Conservation (phyloP, 1,284 basidiomycete species). For the Butyriboletus appendiculatus region DNA sequence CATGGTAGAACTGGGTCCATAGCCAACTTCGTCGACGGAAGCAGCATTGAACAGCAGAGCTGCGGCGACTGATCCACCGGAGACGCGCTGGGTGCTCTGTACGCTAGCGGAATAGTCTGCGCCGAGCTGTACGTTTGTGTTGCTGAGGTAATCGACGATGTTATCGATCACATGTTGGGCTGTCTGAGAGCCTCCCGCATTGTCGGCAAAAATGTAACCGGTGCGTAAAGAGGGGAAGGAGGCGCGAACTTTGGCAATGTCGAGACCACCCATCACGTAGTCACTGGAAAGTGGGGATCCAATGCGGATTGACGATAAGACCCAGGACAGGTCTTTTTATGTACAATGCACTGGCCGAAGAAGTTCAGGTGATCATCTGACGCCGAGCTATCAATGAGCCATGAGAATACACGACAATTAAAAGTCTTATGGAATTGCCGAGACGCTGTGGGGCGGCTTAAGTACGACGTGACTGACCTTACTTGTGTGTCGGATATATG, state of each 20-base stretch:
- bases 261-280: constrained; percentile 36
- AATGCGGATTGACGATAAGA: background rate
- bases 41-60: constrained; percentile 64
- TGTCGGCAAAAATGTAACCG: constrained; percentile 73
- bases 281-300: background rate
- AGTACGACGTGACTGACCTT: background rate
- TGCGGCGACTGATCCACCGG: constrained; percentile 52
- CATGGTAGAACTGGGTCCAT: constrained; percentile 69
- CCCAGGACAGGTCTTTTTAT: background rate
- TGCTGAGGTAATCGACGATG: constrained; percentile 65
- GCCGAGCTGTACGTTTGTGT: constrained; percentile 74
- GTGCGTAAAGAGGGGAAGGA: constrained; percentile 64
- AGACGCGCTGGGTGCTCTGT: constrained; percentile 52
- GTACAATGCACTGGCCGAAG: background rate
- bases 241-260: constrained; percentile 54
- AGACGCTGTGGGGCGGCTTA: background rate
- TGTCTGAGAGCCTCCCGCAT: constrained; percentile 77
- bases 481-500: too few species aligned
- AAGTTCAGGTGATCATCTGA: constrained; percentile 6
- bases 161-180: constrained; percentile 53
- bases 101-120: constrained; percentile 64
- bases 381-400: background rate
- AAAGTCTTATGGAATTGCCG: too few species aligned
- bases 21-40: constrained; percentile 61
- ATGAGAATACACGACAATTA: background rate